Base-by-base conservation (phyloP, 176 grass and related monocot species). In the Phoenix roebelenii region DNA sequence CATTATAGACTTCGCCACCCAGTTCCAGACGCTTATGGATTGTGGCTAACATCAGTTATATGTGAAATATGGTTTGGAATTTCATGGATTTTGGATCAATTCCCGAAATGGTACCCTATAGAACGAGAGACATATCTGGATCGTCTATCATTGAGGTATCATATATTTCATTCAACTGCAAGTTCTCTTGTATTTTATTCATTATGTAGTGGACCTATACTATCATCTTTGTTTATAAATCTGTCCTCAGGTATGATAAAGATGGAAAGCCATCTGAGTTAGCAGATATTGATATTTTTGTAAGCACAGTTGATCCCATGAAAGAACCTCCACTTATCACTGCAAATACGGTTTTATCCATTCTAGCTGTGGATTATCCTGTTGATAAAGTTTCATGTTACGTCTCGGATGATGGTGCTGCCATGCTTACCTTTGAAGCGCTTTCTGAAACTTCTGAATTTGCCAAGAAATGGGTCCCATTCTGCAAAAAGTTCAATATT, bases 111-210 rank as follows among this genome's bases (percentile, higher is more conserved):
- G 79, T 58, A 35, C 24, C 85, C 85, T 30, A 74, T 83, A 73
- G 70, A 83, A 53, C 70, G 85, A 83, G 85, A 88, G 51, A 88
- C 85, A 18, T 88, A 88, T 54, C 72, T 88, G 72, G 85, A 88
- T 65, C 80, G 85, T 52, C 74, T 88, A 22, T 83, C 85, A 73
- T 57, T 83, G 66, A 88, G 85, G 85, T 83, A 74, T 44, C 35
- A 60, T 61, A 20, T 48, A n/a, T 25, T 51, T 49, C 2, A 17
- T 15, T 18, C 14, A 49, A 22, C 35, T 44, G 35, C 35, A 44
- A 3, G 35, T 14, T 44, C 12, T 44, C 35, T 44, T 44, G 35
- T 44, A 44, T 44, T 44, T 44, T 44, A 44, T 44, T 44, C 35
- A 44, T 44, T 44, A 44, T 44, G 10, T 44, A 44, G 9, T 12